Evolutionary conservation across 2,329 filamentous ascomycete genomes (phyloP), one percentile per base, ranked within the genome.

Genomic region (Colletotrichum sp.): DNA sequence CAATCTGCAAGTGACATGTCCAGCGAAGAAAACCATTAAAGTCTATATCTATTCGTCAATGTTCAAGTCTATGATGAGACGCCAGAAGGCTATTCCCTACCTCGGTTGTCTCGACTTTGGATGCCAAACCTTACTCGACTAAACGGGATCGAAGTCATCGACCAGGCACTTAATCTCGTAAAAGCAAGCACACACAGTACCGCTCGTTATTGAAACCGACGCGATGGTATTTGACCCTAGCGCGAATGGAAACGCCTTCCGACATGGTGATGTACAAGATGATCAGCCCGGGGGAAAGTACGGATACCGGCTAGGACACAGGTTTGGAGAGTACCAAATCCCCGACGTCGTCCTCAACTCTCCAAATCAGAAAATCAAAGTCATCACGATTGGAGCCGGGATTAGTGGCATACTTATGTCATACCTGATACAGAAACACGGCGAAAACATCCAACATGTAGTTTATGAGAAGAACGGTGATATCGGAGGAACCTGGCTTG

Each of bases 291-390:
- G 44, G 10, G 44, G 44, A 7, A 52, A 52, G 44, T 52, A 52
- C n/a, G 44, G 44, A 52, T 52, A 52, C 44, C 44, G 44, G 44
- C 44, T 52, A 13, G 44, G 44, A 13, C 44, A 52, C 1, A 52
- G 12, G 10, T n/a, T 52, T 52, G 44, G 44, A 21, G n/a, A 13
- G n/a, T 52, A 52, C 44, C 44, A 52, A 21, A 52, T 52, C 10
- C 44, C 44, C 44, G 44, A 52, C n/a, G n/a, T 52, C n/a, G n/a
- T 52, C 44, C 44, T 52, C 44, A 21, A 52, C 44, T 52, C 44
- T 21, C 44, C n/a, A 13, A 52, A 21, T 52, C 44, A n/a, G n/a
- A 52, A 12, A 52, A 52, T 52, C 44, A 52, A 52, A 52, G n/a
- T 52, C 44, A 52, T 52, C n/a, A 52, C 44, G 12, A 21, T 52